phyloP scores from a whole-genome alignment of 1,284 basidiomycete genomes.

The Boletus semigastroideus region DNA sequence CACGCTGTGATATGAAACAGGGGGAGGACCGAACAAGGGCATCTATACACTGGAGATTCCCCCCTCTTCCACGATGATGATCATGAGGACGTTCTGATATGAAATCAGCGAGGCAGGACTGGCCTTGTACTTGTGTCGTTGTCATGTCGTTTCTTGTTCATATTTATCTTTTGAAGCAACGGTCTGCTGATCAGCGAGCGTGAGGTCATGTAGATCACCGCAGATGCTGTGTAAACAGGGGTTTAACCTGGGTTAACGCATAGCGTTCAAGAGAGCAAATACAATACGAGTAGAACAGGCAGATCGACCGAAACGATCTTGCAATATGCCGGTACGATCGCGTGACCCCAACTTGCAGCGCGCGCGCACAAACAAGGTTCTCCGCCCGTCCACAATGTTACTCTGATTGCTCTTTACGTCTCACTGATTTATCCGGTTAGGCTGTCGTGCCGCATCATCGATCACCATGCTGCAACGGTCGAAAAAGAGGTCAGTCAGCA shows the following conservation, averaged over 20 bases:
- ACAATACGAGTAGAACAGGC: too few species aligned
- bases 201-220: conserved; percentile 11
- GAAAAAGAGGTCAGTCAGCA: not conserved
- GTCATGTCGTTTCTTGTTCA: not conserved
- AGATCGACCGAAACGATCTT: too few species aligned
- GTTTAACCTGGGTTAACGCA: too few species aligned
- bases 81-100: conserved; percentile 19
- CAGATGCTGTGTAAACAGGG: not conserved
- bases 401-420: too few species aligned
- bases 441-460: too few species aligned
- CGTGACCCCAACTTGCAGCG: too few species aligned
- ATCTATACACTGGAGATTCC: not conserved
- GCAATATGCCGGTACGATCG: too few species aligned
- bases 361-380: too few species aligned
- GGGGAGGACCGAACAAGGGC: conserved; percentile 3
- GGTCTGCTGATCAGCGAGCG: conserved; percentile 15
- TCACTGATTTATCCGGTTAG: too few species aligned
- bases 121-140: not conserved
- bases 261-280: too few species aligned
- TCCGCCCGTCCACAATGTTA: too few species aligned
- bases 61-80: conserved; percentile 4
- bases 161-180: not conserved
- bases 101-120: conserved; percentile 16
- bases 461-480: too few species aligned
- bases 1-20: conserved; percentile 24